phyloP scores from a whole-genome alignment of 148 eudicot species.

The Oxyria digyna region DNA sequence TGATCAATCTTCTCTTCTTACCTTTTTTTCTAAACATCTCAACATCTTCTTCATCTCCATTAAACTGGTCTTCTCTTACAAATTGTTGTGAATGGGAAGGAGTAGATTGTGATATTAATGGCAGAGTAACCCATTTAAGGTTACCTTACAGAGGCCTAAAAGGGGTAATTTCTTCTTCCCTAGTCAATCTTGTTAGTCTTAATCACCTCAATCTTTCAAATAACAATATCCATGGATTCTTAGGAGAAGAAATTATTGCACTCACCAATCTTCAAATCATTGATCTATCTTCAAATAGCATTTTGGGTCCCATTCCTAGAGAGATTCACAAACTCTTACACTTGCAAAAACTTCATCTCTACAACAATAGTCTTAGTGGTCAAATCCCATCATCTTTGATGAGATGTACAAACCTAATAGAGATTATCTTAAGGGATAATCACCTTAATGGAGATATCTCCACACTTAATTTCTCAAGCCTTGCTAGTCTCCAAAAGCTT shows the following conservation, averaged over 20 bases:
- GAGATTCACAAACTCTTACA: constrained; percentile 40
- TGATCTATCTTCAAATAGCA: background rate
- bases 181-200: constrained; percentile 39
- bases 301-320: constrained; percentile 46
- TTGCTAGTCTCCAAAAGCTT: constrained; percentile 30
- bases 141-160: constrained; percentile 39
- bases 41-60: constrained; percentile 10
- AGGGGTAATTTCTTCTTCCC: constrained; percentile 36
- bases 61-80: constrained; percentile 35
- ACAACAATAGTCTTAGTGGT: constrained; percentile 52
- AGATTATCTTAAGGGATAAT: constrained; percentile 53
- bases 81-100: constrained; percentile 85
- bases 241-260: background rate
- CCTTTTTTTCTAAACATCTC: background rate
- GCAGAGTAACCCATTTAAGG: constrained; percentile 29
- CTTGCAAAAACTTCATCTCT: constrained; percentile 50
- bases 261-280: background rate
- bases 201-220: constrained; percentile 48
- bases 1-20: background rate
- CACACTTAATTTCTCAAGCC: constrained; percentile 47
- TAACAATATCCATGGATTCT: constrained; percentile 22
- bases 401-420: constrained; percentile 48
- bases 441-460: constrained; percentile 45
- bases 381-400: constrained; percentile 49
- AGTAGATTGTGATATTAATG: constrained; percentile 30